These are phyloP conservation scores for Pterocarpus macrocarpus DNA, from an alignment of 306 rosid species.

Conservation along the genomic window DNA sequence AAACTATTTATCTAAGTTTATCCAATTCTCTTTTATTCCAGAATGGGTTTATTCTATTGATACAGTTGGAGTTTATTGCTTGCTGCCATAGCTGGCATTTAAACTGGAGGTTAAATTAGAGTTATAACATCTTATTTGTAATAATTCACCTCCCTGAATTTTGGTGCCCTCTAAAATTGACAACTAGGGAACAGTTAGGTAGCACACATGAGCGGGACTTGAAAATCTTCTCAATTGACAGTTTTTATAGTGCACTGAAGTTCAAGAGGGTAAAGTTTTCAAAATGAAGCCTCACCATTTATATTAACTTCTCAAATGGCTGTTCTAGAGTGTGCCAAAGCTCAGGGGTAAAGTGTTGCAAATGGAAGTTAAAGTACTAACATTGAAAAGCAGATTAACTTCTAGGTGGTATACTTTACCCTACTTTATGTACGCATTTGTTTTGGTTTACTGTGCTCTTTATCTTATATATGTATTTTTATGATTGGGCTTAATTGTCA, in stretches of 20 bases:
- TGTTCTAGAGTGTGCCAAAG: background rate
- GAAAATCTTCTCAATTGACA: background rate
- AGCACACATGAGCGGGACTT: background rate
- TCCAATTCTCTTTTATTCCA: conserved; percentile 4
- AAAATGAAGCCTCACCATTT: background rate
- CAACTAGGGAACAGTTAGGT: background rate
- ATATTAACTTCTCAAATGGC: background rate
- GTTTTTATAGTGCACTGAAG: background rate
- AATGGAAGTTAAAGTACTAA: background rate
- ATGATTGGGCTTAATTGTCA: background rate
- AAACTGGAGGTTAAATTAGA: background rate
- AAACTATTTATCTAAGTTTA: conserved; percentile 8
- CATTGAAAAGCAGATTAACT: background rate
- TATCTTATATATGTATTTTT: background rate
- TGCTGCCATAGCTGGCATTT: background rate
- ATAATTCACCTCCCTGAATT: background rate
- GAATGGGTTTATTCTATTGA: conserved; percentile 9
- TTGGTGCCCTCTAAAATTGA: background rate
- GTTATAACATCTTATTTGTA: background rate
- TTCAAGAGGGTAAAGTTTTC: background rate
- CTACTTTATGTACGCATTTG: background rate
- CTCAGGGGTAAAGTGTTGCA: background rate
- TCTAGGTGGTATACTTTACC: background rate
- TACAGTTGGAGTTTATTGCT: background rate
- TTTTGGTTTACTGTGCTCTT: background rate